Evolutionary conservation across 176 grass and related monocot genomes (phyloP), one percentile per base, ranked within the genome.

Genomic region (Cenchrus americanus): DNA sequence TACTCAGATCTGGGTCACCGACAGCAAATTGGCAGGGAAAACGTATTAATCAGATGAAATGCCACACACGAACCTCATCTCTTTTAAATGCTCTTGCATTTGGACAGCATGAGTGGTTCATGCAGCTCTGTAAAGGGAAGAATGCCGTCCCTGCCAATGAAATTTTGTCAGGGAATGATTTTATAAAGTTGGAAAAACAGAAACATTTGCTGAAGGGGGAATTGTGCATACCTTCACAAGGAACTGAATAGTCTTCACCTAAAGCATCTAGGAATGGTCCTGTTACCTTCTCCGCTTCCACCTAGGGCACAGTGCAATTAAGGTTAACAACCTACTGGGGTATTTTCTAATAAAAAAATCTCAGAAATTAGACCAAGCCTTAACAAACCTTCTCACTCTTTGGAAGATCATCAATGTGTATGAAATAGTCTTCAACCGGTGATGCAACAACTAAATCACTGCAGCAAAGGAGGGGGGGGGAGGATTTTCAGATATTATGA

Each of bases 31-130:
- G 80, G 67, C 43, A 14, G 41, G 50, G 24, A 79, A 84, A 78
- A 83, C 67, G 68, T 67, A 57, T 2, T 10, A 23, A 73, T 72
- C 40, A 52, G 37, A 80, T 43, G 30, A 63, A 21, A 77, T 73
- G 62, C 5, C 5, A 61, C 23, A 7, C 8, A 37, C 27, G 54
- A 68, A 96, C 89, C 93, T 94, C 87, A 4, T 99, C 96, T 65
- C 96, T 96, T 87, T 96, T 99, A 85, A 94, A 96, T 83, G 93
- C 96, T 94, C 90, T 96, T 41, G 96, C 91, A 82, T 94, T 99
- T 80, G 96, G 96, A 82, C 91, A 90, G 61, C 93, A 99, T 10
- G 93, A 99, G 69, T 99, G 96, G 17, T 99, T 99, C 96, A 99
- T 96, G 61, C 93, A 99, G 69, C 96, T 99, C 79, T 99, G 96